phyloP scores from a whole-genome alignment of 768 basidiomycete species.

The Agrocybe praecox region DNA sequence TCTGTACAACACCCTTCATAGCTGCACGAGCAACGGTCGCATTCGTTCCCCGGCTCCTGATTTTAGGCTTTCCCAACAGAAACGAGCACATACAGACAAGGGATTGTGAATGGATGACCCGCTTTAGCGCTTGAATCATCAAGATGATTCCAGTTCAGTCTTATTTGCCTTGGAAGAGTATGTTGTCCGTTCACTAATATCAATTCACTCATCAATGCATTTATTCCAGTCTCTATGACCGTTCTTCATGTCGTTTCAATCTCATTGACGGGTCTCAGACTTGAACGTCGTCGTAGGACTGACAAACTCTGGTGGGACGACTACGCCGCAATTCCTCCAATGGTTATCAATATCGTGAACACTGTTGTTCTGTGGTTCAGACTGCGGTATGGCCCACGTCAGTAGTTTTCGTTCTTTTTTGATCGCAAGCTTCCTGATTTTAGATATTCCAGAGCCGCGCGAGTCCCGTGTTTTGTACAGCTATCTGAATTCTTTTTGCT shows the following conservation, averaged over 20 bases:
- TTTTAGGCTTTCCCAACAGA: too few species aligned
- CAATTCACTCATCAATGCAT: background rate
- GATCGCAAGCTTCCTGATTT: background rate
- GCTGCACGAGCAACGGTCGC: too few species aligned
- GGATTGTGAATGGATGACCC: background rate
- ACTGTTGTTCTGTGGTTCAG: slow-evolving; percentile 7
- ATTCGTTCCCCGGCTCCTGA: too few species aligned
- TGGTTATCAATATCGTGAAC: slow-evolving; percentile 4
- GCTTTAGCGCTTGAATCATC: background rate
- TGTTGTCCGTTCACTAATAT: background rate
- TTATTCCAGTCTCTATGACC: background rate
- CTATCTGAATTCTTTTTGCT: background rate
- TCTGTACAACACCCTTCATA: too few species aligned
- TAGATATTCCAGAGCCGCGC: background rate
- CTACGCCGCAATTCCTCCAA: slow-evolving; percentile 9
- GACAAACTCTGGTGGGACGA: slow-evolving; percentile 19
- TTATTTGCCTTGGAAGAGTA: slow-evolving; percentile 8
- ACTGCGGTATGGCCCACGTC: background rate
- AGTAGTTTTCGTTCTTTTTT: background rate
- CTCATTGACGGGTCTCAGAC: slow-evolving; percentile 7
- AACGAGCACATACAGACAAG: too few species aligned
- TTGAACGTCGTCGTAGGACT: slow-evolving; percentile 10
- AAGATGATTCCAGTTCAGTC: slow-evolving; percentile 1
- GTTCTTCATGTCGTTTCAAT: slow-evolving; percentile 6
- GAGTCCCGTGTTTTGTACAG: background rate